These are phyloP conservation scores for Goffeauzyma gilvescens DNA, from an alignment of 768 basidiomycete genomes.

Conservation along the genomic window DNA sequence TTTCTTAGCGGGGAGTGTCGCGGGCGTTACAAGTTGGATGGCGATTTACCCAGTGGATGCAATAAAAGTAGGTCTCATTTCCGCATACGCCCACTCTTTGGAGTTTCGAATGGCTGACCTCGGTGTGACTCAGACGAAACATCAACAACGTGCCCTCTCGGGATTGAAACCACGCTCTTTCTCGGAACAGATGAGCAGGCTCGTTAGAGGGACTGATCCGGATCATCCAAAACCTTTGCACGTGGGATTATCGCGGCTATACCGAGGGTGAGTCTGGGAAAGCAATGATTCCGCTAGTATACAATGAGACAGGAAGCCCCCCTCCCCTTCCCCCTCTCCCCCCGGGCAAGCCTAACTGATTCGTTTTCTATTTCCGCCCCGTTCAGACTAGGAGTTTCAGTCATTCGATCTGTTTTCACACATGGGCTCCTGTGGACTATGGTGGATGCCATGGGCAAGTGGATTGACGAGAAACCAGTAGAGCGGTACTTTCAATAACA, in stretches of 20 bases:
- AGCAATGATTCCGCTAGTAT: not conserved
- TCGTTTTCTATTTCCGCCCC: constrained; percentile 4
- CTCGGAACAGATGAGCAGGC: constrained; percentile 52
- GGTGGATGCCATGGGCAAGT: constrained; percentile 41
- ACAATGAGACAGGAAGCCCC: not conserved
- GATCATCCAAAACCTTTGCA: constrained; percentile 46
- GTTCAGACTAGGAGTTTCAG: constrained; percentile 45
- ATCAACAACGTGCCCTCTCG: constrained; percentile 79
- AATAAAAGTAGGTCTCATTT: constrained; percentile 13
- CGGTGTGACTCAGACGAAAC: constrained; percentile 68
- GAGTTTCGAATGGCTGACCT: not conserved
- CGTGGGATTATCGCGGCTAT: constrained; percentile 62
- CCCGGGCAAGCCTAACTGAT: too few relatives aligned
- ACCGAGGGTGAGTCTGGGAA: constrained; percentile 55
- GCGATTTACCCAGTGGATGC: constrained; percentile 81
- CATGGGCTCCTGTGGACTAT: constrained; percentile 88
- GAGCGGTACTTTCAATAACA: too few relatives aligned
- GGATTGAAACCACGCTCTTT: constrained; percentile 54
- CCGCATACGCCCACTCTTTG: not conserved
- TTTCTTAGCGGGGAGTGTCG: constrained; percentile 73
- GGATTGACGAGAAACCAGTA: constrained; percentile 30
- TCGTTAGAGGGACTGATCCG: constrained; percentile 71
- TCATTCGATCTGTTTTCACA: constrained; percentile 73
- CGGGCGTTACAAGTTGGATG: constrained; percentile 61
- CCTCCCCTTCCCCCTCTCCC: too few relatives aligned